A percentile compares a stretch with the other conserved stretches of the same genome.
Conservation (phyloP, 1,139 yeast species). For the Debaryomyces robertsiae region DNA sequence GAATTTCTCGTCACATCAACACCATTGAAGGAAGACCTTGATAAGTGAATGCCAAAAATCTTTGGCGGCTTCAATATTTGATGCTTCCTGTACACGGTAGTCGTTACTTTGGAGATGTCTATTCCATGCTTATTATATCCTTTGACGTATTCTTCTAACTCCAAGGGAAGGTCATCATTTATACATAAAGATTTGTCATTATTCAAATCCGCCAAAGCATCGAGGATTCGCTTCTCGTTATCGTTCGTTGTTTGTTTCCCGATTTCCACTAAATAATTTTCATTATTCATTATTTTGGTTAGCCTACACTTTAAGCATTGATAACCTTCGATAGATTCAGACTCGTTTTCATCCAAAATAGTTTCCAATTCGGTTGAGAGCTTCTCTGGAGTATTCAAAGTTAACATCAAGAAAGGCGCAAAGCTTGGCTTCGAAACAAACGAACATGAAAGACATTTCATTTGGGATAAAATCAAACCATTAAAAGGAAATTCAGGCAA, state of each 20-base stretch:
- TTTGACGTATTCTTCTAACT: conserved; percentile 48
- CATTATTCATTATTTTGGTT: conserved; percentile 44
- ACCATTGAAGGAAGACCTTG: conserved; percentile 80
- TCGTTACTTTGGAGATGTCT: conserved; percentile 49
- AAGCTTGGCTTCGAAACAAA: conserved; percentile 61
- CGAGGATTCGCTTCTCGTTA: conserved; percentile 20
- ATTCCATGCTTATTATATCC: conserved; percentile 47
- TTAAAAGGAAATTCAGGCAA: conserved; percentile 73
- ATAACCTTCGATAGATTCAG: conserved; percentile 77
- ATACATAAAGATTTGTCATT: conserved; percentile 44
- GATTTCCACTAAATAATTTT: conserved; percentile 21
- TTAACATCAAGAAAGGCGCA: conserved; percentile 69
- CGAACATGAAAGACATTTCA: conserved; percentile 70
- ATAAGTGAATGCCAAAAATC: conserved; percentile 72
- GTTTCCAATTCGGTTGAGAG: conserved; percentile 50
- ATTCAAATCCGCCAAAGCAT: conserved; percentile 33
- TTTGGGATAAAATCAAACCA: conserved; percentile 65
- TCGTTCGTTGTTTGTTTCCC: conserved; percentile 15
- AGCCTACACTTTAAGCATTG: conserved; percentile 75
- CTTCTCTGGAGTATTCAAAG: conserved; percentile 73
- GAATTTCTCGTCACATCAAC: conserved; percentile 71
- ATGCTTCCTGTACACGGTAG: conserved; percentile 68
- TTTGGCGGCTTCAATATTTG: conserved; percentile 68
- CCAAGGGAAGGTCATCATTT: conserved; percentile 59
- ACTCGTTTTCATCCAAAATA: conserved; percentile 58